Percentiles rank a stretch among this genome's conserved stretches.
Evolutionary conservation across 2,329 filamentous ascomycete species (phyloP).

Genomic region (Diaporthe vexans): DNA sequence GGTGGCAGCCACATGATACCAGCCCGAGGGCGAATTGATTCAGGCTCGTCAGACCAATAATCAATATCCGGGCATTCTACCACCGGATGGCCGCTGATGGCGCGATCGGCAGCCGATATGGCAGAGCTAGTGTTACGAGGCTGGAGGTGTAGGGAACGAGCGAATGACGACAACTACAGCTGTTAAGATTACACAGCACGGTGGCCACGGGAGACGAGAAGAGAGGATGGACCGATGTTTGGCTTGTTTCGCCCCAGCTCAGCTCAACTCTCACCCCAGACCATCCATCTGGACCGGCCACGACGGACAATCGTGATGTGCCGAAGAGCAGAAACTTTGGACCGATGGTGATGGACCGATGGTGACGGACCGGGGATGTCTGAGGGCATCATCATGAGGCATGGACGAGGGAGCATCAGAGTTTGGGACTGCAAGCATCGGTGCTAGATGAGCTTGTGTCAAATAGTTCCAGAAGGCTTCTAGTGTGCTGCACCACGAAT

Average conservation of each 20-base stretch:
- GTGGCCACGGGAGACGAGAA: background rate
- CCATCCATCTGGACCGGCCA: slow-evolving; percentile 4
- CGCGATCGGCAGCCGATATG: slow-evolving; percentile 14
- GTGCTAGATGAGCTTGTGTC: background rate
- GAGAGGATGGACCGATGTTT: background rate
- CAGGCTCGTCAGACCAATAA: slow-evolving; percentile 18
- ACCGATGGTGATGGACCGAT: slow-evolving; percentile 10
- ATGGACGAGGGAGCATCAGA: slow-evolving; percentile 11
- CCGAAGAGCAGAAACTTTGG: slow-evolving; percentile 8
- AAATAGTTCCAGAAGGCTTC: slow-evolving; percentile 41
- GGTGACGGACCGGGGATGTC: slow-evolving; percentile 1
- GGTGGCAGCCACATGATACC: slow-evolving; percentile 25
- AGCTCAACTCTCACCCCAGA: background rate
- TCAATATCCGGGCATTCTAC: slow-evolving; percentile 2
- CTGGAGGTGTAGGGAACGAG: background rate
- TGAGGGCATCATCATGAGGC: slow-evolving; percentile 12
- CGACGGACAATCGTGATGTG: slow-evolving; percentile 14
- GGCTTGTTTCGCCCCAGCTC: slow-evolving; percentile 24
- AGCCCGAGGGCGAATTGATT: slow-evolving; percentile 23
- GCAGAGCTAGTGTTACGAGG: slow-evolving; percentile 24
- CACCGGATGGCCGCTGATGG: background rate
- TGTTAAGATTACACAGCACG: background rate
- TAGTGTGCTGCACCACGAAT: background rate
- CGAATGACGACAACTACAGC: background rate
- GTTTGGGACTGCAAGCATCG: slow-evolving; percentile 7